A percentile compares a stretch with the other conserved stretches of the same genome.
phyloP scores from a whole-genome alignment of 2,329 filamentous ascomycete species.

The Penicillium hordei region DNA sequence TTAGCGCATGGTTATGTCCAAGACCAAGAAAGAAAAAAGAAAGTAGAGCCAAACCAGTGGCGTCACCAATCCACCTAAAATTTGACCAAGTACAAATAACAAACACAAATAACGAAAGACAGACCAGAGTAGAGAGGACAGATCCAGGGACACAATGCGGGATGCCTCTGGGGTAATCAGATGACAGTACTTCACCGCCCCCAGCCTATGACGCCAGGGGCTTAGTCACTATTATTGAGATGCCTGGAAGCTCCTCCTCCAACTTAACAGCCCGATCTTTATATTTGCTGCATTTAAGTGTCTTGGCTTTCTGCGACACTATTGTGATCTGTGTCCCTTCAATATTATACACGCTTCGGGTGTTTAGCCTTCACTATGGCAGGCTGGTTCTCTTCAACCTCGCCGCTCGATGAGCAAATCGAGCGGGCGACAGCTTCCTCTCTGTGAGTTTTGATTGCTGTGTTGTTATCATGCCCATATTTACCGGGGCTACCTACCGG shows the following conservation, averaged over 20 bases:
- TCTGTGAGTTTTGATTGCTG: slow-evolving; percentile 60
- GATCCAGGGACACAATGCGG: slow-evolving; percentile 21
- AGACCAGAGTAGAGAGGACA: slow-evolving; percentile 10
- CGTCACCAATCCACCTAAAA: background rate
- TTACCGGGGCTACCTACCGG: background rate
- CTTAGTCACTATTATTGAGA: slow-evolving; percentile 25
- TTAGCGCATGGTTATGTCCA: slow-evolving; percentile 29
- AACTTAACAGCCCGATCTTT: slow-evolving; percentile 16
- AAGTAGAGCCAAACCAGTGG: background rate
- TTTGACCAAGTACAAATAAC: background rate
- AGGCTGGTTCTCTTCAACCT: slow-evolving; percentile 93
- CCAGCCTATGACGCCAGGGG: slow-evolving; percentile 37
- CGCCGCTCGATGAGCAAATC: slow-evolving; percentile 93
- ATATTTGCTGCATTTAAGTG: slow-evolving; percentile 3
- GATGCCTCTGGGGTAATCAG: slow-evolving; percentile 25
- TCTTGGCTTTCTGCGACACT: slow-evolving; percentile 33
- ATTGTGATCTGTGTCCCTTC: slow-evolving; percentile 18
- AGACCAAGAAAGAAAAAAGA: background rate
- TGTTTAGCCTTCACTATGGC: slow-evolving; percentile 66
- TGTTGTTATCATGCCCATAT: slow-evolving; percentile 10
- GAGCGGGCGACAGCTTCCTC: slow-evolving; percentile 93
- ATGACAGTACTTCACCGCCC: slow-evolving; percentile 35
- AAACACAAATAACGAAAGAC: slow-evolving; percentile 7
- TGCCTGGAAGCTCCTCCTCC: slow-evolving; percentile 21
- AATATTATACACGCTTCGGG: background rate